Base-by-base conservation (phyloP, 768 basidiomycete species). In the Leccinum aurantiacum region DNA sequence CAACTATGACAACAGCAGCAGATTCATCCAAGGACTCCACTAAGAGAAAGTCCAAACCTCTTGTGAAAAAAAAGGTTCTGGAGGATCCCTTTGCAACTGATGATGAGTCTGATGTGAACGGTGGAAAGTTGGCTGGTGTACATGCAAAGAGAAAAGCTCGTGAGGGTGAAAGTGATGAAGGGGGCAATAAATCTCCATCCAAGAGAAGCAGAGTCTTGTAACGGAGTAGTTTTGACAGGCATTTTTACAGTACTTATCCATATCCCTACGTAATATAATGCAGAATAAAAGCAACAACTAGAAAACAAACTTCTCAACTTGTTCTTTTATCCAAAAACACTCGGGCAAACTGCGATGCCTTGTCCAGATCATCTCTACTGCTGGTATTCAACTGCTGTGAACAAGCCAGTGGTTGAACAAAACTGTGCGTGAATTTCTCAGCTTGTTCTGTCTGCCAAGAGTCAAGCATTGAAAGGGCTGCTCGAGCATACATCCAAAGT, bases 71-170 rank as follows among this genome's bases (percentile, higher is more conserved):
- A 60, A 84, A 80, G 63, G 62, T 53, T 6, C 46, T 17, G 15
- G 67, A 71, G 1, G 82, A 82, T 53, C 82, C 81, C 9, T 90
- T 90, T 72, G 83, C 75, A 49, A 86, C 85, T 52, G 85, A 85
- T 54, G 75, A 77, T 49, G 76, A 76, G 9, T 27, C 27, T 57
- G 35, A 33, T 19, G 59, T 57, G 24, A 67, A 56, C 61, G 63
- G 46, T 67, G 69, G 57, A 19, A 69, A 68, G 59, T 33, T 51
- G 9, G 17, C 25, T 56, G 49, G 54, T 38, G 57, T 37, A 37
- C 49, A 19, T 22, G 25, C 29, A 22, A 64, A 64, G 50, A 57
- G 63, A 53, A 62, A 68, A 17, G 38, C 25, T 52, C 63, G 58
- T 50, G 74, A 67, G 38, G 73, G 61, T 61, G 76, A 68, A 17